Base-by-base conservation (phyloP, 768 basidiomycete genomes). In the Panus rudis region DNA sequence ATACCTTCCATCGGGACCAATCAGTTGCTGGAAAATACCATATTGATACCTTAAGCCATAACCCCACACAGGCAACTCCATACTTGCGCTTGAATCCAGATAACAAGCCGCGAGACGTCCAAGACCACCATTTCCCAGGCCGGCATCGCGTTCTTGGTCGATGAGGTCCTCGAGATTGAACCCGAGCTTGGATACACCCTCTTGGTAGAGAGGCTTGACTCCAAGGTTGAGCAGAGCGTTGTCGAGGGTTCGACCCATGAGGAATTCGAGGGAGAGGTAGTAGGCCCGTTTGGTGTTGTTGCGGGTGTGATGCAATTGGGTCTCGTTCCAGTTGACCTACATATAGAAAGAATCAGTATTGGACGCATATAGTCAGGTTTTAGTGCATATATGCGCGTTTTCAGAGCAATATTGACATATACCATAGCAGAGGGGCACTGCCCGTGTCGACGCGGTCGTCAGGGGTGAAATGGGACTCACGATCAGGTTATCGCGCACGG, bases 101-200 rank as follows among this genome's bases (percentile, higher is more conserved):
- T 97, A 99, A 67, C 96, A 99, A 1, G 96, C 94, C 1, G 96
- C 96, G 34, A 99, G 78, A 23, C 94, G 87, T 0, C 96, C 94
- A 7, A 97, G 75, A 45, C 94, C 94, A 51, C 93, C 93, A 60
- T 97, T 96, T 4, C 94, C 96, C 10, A 97, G 75, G 6, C 79
- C 94, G 1, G 94, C 92, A 57, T 99, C 96, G 38, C 93, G 82
- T 61, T 98, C 94, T 56, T 84, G 71, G 35, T 84, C 86, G 40
- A 96, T 68, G 34, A 93, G 65, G 54, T 93, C 91, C 61, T 92
- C 91, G 49, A 93, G 75, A 58, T 70, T 79, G 68, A 97, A 99
- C 2, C 96, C 94, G 48, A 99, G 86, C 47, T 78, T 69, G 20
- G 78, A 57, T 41, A 89, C 63, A 8, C 85, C 78, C 3, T 81